These are phyloP conservation scores for Oemleria cerasiformis DNA, from an alignment of 306 rosid species.

Conservation along the genomic window DNA sequence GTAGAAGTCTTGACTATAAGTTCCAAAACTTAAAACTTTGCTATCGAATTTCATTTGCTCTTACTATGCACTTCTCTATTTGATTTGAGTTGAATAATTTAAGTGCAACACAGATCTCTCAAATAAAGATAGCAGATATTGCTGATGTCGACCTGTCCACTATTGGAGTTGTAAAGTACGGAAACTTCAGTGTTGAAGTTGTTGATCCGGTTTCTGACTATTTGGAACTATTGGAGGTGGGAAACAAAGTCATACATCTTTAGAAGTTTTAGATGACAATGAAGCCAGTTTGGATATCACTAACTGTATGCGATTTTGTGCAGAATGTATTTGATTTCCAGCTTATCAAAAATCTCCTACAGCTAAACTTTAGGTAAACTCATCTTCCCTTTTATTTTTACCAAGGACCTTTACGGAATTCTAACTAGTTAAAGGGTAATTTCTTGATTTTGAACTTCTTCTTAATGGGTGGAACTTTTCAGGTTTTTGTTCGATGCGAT, in stretches of 20 bases:
- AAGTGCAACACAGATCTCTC: conserved; percentile 61
- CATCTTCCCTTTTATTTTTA: conserved; percentile 16
- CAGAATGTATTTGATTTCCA: conserved; percentile 86
- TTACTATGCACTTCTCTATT: background rate
- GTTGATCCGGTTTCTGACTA: conserved; percentile 89
- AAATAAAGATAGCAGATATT: conserved; percentile 80
- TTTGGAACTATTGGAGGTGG: conserved; percentile 87
- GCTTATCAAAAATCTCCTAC: conserved; percentile 72
- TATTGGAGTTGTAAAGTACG: conserved; percentile 63
- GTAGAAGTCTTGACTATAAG: background rate
- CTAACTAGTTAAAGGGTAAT: conserved; percentile 6
- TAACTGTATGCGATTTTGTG: conserved; percentile 33
- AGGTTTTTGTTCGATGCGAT: conserved; percentile 92
- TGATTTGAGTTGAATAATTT: conserved; percentile 18
- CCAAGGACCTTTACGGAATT: conserved; percentile 9
- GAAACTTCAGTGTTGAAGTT: conserved; percentile 86
- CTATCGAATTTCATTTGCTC: background rate
- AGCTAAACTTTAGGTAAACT: conserved; percentile 73
- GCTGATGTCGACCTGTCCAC: conserved; percentile 83
- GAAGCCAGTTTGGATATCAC: conserved; percentile 23
- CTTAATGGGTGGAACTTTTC: conserved; percentile 18
- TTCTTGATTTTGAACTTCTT: conserved; percentile 22
- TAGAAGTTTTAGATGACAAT: conserved; percentile 19
- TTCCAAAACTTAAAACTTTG: background rate
- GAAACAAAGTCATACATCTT: conserved; percentile 23